Evolutionary conservation across 2,329 filamentous ascomycete genomes (phyloP).

Genomic region (Pseudogymnoascus sp.): DNA sequence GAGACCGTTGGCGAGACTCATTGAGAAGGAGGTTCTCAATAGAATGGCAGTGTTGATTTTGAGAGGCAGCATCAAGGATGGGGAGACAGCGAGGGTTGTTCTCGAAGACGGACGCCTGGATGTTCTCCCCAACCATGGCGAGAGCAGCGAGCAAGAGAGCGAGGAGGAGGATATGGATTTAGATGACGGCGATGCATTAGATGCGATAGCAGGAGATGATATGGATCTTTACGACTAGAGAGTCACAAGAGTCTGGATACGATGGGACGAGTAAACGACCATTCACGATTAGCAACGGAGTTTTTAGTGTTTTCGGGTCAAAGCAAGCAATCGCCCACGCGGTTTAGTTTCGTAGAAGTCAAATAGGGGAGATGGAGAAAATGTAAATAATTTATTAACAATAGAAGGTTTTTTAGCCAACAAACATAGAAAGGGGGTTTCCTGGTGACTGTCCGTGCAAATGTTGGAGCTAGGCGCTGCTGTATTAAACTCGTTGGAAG

Average conservation of each 20-base stretch:
- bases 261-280: neutral
- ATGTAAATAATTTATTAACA: neutral
- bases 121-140: constrained; percentile 78
- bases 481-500: neutral
- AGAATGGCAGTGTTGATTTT: constrained; percentile 85
- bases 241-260: neutral
- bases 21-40: constrained; percentile 97
- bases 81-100: constrained; percentile 72
- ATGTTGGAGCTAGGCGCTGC: neutral
- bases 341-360: neutral
- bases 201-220: constrained; percentile 50
- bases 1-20: constrained; percentile 76
- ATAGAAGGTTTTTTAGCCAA: neutral
- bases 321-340: neutral
- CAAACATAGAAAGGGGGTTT: neutral
- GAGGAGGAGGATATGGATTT: constrained; percentile 58
- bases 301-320: neutral
- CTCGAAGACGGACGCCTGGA: constrained; percentile 71
- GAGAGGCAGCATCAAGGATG: constrained; percentile 74
- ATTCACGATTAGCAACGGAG: neutral
- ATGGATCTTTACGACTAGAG: constrained; percentile 43
- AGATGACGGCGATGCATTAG: constrained; percentile 42
- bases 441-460: neutral
- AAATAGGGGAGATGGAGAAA: neutral
- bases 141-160: constrained; percentile 62